These are phyloP conservation scores for Stephania yunnanensis DNA, from an alignment of 164 flowering plant species.

Conservation along the genomic window DNA sequence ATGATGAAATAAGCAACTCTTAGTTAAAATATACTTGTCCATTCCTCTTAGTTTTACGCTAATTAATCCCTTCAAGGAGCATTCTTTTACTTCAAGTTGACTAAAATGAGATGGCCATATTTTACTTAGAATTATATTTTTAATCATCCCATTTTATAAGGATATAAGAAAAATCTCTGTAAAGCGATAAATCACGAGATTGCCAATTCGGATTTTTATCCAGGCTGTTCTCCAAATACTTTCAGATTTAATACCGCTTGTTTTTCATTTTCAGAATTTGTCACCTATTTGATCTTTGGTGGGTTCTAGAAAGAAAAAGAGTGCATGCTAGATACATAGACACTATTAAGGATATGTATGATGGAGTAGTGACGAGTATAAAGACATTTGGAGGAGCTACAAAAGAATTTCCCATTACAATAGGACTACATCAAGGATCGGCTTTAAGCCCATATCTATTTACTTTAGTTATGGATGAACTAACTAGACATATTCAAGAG, in stretches of 20 bases:
- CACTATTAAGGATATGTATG: too few species aligned
- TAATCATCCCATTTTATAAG: too few species aligned
- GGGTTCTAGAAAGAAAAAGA: not conserved
- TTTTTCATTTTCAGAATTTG: not conserved
- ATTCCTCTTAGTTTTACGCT: not conserved
- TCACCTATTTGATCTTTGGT: not conserved
- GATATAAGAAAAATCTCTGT: not conserved
- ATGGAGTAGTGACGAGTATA: too few species aligned
- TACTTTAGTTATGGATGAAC: too few species aligned
- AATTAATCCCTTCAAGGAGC: not conserved
- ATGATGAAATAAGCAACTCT: not conserved
- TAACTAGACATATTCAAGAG: too few species aligned
- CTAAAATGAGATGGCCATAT: not conserved
- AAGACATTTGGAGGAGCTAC: too few species aligned
- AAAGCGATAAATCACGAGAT: not conserved
- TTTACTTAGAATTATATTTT: not conserved
- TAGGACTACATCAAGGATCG: too few species aligned
- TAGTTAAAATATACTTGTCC: not conserved
- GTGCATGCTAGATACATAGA: too few species aligned
- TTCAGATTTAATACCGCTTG: not conserved
- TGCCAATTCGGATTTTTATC: not conserved
- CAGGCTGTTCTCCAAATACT: not conserved
- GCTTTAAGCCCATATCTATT: too few species aligned
- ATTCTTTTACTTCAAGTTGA: not conserved
- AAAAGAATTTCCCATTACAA: too few species aligned